phyloP scores from a whole-genome alignment of 2,329 filamentous ascomycete genomes.

The Lachnellula suecica region DNA sequence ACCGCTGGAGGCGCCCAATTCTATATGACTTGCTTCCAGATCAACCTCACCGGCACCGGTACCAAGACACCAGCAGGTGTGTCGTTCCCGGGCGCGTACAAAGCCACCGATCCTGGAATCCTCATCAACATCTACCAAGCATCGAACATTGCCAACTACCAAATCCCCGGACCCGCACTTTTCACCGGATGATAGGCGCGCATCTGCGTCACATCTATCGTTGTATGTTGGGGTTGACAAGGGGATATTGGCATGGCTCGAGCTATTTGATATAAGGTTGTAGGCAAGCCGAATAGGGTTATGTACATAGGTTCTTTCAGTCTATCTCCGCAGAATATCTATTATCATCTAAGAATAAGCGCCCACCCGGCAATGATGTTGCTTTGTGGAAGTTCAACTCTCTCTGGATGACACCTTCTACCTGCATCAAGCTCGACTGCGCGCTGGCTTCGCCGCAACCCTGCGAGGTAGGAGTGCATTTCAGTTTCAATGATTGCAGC shows the following conservation, averaged over 20 bases:
- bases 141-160: constrained; percentile 33
- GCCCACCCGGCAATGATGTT: not conserved
- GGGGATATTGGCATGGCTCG: not conserved
- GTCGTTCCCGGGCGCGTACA: constrained; percentile 48
- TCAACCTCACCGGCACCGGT: constrained; percentile 44
- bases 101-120: constrained; percentile 45
- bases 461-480: not conserved
- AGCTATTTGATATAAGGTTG: not conserved
- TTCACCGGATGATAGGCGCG: constrained; percentile 10
- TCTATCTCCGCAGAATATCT: not conserved
- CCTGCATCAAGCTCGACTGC: not conserved
- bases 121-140: constrained; percentile 44
- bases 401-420: not conserved
- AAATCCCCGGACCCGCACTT: constrained; percentile 39
- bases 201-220: not conserved
- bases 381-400: no score
- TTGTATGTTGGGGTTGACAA: not conserved
- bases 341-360: not conserved
- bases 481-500: not conserved
- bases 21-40: constrained; percentile 41
- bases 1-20: constrained; percentile 37
- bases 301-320: not conserved
- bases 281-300: not conserved
- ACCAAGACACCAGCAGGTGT: constrained; percentile 41
- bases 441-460: not conserved